These are phyloP conservation scores for Globisporangium cederbergense DNA, from an alignment of 352 stramenopile genomes.

Conservation along the genomic window DNA sequence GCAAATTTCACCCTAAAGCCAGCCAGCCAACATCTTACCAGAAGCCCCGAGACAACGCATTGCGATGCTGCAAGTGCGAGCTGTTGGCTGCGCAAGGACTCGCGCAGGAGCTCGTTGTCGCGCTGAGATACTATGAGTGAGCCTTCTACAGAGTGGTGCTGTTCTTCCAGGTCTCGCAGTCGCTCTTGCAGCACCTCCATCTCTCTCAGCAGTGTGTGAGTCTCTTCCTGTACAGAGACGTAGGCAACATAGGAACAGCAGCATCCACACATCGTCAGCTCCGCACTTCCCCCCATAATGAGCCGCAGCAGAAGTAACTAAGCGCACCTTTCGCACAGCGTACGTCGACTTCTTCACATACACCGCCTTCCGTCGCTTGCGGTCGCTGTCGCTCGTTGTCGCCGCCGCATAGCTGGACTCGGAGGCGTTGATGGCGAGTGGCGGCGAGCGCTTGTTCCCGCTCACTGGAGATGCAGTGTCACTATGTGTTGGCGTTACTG, in stretches of 20 bases:
- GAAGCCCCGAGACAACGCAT: constrained; percentile 33
- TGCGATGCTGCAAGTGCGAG: constrained; percentile 29
- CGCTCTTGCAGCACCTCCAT: constrained; percentile 27
- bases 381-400: background rate
- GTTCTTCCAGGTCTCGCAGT: constrained; percentile 17
- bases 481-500: too few species aligned
- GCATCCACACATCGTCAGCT: background rate
- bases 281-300: background rate
- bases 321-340: constrained; percentile 9
- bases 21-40: constrained; percentile 6
- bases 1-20: too few species aligned
- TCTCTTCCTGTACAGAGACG: constrained; percentile 29
- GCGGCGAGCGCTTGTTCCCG: too few species aligned
- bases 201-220: constrained; percentile 34
- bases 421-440: too few species aligned
- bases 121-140: background rate
- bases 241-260: too few species aligned
- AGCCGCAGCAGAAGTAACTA: too few species aligned
- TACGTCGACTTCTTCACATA: constrained; percentile 15
- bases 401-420: too few species aligned
- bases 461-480: too few species aligned
- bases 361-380: background rate
- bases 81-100: constrained; percentile 29
- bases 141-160: background rate
- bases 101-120: constrained; percentile 15